A percentile compares a stretch with the other conserved stretches of the same genome.
phyloP scores from a whole-genome alignment of 352 stramenopile genomes.

The Globisporangium takayamanum region DNA sequence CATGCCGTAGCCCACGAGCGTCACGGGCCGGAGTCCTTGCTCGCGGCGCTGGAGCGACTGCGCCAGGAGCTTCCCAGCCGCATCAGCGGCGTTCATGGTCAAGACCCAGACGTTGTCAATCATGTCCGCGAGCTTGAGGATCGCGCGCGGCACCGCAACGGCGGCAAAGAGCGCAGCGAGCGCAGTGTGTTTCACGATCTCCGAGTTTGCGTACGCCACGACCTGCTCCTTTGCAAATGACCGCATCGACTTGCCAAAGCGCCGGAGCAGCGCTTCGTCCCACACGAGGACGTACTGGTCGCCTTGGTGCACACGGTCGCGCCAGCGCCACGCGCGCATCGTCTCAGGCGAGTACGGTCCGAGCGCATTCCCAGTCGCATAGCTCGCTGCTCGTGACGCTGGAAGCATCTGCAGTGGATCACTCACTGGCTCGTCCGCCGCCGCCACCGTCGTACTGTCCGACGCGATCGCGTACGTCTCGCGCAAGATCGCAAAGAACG shows the following conservation, averaged over 20 bases:
- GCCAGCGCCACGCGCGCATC: conserved; percentile 76
- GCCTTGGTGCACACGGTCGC: conserved; percentile 71
- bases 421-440: not conserved
- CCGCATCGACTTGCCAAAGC: conserved; percentile 78
- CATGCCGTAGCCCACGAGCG: conserved; percentile 87
- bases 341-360: conserved; percentile 1
- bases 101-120: conserved; percentile 86
- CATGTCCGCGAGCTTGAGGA: conserved; percentile 63
- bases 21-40: conserved; percentile 80
- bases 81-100: conserved; percentile 68
- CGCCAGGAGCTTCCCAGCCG: conserved; percentile 71
- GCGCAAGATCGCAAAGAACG: conserved; percentile 72
- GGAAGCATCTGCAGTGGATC: conserved; percentile 41
- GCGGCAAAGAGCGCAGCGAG: conserved; percentile 70
- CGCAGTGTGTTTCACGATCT: conserved; percentile 74
- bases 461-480: conserved; percentile 38
- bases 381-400: conserved; percentile 17
- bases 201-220: conserved; percentile 51
- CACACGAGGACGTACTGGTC: conserved; percentile 80
- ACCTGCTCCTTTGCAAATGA: conserved; percentile 70
- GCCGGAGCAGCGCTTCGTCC: conserved; percentile 64
- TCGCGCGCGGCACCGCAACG: conserved; percentile 60
- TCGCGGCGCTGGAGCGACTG: conserved; percentile 54
- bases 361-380: not conserved
- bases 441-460: conserved; percentile 5